A percentile compares a stretch with the other conserved stretches of the same genome.
These are phyloP conservation scores for Hypoxylon cercidicola DNA, from an alignment of 495 filamentous ascomycete genomes.

Conservation along the genomic window DNA sequence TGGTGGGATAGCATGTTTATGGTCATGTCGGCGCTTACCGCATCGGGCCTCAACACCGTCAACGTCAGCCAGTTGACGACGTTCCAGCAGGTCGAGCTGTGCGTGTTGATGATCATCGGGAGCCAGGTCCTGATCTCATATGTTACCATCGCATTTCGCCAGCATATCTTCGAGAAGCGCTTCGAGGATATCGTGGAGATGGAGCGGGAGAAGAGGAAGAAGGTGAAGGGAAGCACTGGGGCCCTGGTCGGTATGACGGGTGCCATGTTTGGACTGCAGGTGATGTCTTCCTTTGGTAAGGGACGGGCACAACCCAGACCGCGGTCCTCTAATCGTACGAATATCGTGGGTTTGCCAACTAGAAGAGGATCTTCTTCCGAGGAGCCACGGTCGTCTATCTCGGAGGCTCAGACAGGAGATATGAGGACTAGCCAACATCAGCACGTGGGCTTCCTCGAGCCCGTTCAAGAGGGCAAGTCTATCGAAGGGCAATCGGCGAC, in stretches of 20 bases:
- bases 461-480: slow-evolving; percentile 36
- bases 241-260: slow-evolving; percentile 44
- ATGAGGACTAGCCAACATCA: slow-evolving; percentile 24
- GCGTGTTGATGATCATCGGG: slow-evolving; percentile 71
- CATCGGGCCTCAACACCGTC: slow-evolving; percentile 73
- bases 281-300: slow-evolving; percentile 44
- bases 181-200: slow-evolving; percentile 64
- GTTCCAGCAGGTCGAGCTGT: slow-evolving; percentile 76
- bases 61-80: slow-evolving; percentile 69
- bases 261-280: slow-evolving; percentile 41
- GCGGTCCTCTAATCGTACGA: slow-evolving; percentile 12
- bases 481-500: slow-evolving; percentile 22
- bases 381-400: slow-evolving; percentile 8
- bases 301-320: slow-evolving; percentile 24
- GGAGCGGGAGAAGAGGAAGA: slow-evolving; percentile 46
- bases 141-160: slow-evolving; percentile 66
- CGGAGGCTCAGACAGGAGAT: slow-evolving; percentile 17
- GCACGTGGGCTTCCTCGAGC: slow-evolving; percentile 43
- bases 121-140: slow-evolving; percentile 67
- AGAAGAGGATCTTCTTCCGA: slow-evolving; percentile 8
- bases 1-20: slow-evolving; percentile 78
- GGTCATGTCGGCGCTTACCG: slow-evolving; percentile 77
- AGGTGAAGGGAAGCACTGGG: slow-evolving; percentile 35
- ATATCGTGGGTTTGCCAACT: slow-evolving; percentile 14
- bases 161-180: slow-evolving; percentile 70